Evolutionary conservation across 1,139 yeast genomes (phyloP), one percentile per base, ranked within the genome.

Genomic region (Magnusiomyces ingens): DNA sequence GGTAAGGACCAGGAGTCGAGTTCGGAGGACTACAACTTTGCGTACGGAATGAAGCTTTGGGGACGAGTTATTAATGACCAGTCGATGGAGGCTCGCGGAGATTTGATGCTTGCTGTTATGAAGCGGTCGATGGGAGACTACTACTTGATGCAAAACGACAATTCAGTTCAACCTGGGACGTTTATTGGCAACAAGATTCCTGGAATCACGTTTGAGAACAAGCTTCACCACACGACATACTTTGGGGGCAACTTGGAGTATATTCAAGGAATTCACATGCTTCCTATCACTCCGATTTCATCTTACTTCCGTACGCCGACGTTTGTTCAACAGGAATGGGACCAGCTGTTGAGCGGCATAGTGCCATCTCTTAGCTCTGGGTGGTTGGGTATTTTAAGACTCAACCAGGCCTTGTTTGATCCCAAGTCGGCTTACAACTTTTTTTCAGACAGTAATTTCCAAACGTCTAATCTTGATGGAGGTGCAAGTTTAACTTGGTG

Each of bases 401-500:
- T 89, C 55, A 88, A 91, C 69, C 79, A 80, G 59, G 97, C 97
- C 8, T 38, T 54, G 47, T 77, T 71, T 60, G 89, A 91, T 66
- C 87, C 98, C 0, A 58, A 65, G 49, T 55, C 77, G 0, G 77
- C 96, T 0, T 90, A 83, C 71, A 64, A 73, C 1, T 91, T 84
- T 71, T 93, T 93, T 70, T 71, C 83, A 5, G 69, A 77, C 19
- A 62, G 72, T 10, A 62, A 65, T 50, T 88, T 83, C 71, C 54
- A 55, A 18, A 61, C 65, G 11, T 19, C 22, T 15, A 81, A 79
- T 71, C 77, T 93, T 57, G 98, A 93, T 65, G 81, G 81, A 55
- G 99, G 99, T 2, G 95, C 89, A 74, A 84, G 95, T 60, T 73
- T 83, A 63, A 86, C 97, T 0, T 91, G 98, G 97, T 80, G 90